These are phyloP conservation scores for Tanozyma kutaoensis DNA, from an alignment of 805 yeast genomes.

Conservation along the genomic window DNA sequence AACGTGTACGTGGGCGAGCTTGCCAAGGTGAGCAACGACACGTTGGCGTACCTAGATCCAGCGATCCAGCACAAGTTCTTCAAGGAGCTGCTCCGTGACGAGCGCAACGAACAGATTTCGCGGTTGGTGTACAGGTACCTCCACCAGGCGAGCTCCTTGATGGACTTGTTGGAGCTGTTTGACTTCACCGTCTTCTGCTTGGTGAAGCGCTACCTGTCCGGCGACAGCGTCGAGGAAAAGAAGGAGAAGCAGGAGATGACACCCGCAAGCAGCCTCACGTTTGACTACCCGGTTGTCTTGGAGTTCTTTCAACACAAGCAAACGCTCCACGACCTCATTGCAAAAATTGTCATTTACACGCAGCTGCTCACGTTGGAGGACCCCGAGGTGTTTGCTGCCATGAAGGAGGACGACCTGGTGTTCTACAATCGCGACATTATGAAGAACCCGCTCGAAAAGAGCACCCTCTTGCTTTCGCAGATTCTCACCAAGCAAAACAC, in stretches of 20 bases:
- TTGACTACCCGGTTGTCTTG: slow-evolving; percentile 40
- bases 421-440: slow-evolving; percentile 25
- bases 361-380: slow-evolving; percentile 62
- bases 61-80: slow-evolving; percentile 19
- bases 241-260: slow-evolving; percentile 2
- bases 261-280: slow-evolving; percentile 13
- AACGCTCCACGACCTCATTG: slow-evolving; percentile 45
- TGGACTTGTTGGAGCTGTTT: slow-evolving; percentile 44
- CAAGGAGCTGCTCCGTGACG: slow-evolving; percentile 18
- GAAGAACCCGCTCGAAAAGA: slow-evolving; percentile 31
- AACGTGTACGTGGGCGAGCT: slow-evolving; percentile 23
- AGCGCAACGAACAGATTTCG: slow-evolving; percentile 39
- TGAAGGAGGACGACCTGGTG: slow-evolving; percentile 40
- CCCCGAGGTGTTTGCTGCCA: slow-evolving; percentile 58
- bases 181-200: slow-evolving; percentile 45
- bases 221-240: slow-evolving; percentile 1
- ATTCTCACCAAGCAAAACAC: slow-evolving; percentile 35
- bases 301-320: slow-evolving; percentile 72
- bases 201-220: slow-evolving; percentile 17
- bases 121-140: slow-evolving; percentile 40
- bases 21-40: slow-evolving; percentile 24
- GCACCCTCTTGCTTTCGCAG: slow-evolving; percentile 32
- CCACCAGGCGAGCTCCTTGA: slow-evolving; percentile 31
- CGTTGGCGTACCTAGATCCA: slow-evolving; percentile 25
- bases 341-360: slow-evolving; percentile 48